Percentiles rank a stretch among this genome's conserved stretches.
phyloP scores from a whole-genome alignment of 2,329 filamentous ascomycete genomes.

The Aspergillus ochraceus region DNA sequence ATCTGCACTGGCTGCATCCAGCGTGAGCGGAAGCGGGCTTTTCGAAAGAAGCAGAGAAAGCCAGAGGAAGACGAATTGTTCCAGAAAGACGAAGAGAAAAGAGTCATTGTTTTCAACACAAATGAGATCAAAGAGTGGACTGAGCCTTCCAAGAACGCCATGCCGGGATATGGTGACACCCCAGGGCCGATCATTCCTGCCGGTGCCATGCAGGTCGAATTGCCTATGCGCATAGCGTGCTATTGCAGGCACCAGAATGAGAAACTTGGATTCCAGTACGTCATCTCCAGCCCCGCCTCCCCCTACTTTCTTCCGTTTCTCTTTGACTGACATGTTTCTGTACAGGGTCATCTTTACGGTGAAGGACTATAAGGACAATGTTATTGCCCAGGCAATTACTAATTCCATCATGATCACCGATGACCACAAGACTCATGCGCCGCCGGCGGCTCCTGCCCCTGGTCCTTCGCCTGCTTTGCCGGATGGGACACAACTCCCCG shows the following conservation, averaged over 20 bases:
- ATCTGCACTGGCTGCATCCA: conserved; percentile 92
- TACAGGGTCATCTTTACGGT: conserved; percentile 84
- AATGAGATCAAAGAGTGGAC: conserved; percentile 84
- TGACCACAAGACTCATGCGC: conserved; percentile 84
- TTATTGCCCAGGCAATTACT: conserved; percentile 82
- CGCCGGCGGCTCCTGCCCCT: conserved; percentile 38
- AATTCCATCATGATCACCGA: conserved; percentile 95
- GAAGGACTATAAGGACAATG: conserved; percentile 72
- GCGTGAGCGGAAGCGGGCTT: conserved; percentile 85
- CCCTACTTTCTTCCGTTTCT: background rate
- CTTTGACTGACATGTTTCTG: conserved; percentile 3
- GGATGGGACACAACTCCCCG: conserved; percentile 44
- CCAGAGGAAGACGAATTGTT: conserved; percentile 89
- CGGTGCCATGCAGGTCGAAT: conserved; percentile 73
- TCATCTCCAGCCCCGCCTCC: conserved; percentile 2
- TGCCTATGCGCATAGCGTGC: conserved; percentile 94
- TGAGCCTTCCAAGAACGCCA: conserved; percentile 56
- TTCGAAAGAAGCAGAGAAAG: conserved; percentile 89
- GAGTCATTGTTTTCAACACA: conserved; percentile 90
- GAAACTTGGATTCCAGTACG: conserved; percentile 76
- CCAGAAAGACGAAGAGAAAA: conserved; percentile 73
- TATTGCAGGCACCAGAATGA: conserved; percentile 95
- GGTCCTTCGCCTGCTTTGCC: conserved; percentile 35
- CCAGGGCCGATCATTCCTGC: conserved; percentile 39
- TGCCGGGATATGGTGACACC: conserved; percentile 43